Evolutionary conservation across 1,139 yeast species (phyloP), one percentile per base, ranked within the genome.

Genomic region (Magnusiomyces ingens): DNA sequence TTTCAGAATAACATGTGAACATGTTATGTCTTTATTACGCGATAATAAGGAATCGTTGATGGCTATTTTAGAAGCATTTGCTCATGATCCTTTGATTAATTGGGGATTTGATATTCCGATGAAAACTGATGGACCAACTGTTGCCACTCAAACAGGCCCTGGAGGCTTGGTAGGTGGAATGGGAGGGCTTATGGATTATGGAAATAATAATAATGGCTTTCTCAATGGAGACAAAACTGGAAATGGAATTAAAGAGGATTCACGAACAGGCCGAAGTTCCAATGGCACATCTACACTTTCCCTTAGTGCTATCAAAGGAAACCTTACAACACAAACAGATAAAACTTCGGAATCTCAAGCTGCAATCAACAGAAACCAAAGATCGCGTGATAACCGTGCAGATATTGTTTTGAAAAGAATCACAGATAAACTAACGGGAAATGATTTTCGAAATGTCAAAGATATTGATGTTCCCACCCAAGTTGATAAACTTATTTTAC

Each of bases 1-100:
- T 36, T 94, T 88, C 77, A 78, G 98, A 64, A 91, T 93, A 51
- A 91, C 99, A 0, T 89, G 97, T 70, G 99, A 93, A 65, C 93
- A 91, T 71, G 99, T 94, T 6, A 93, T 94, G 98, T 78, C 94
- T 58, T 94, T 94, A 2, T 74, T 94, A 57, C 77, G 99, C 58
- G 95, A 85, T 60, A 94, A 93, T 69, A 89, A 89, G 61, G 99
- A 94, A 67, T 93, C 99, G 0, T 77, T 94, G 64, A 88, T 94
- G 95, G 99, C 99, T 0, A 91, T 94, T 55, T 78, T 94, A 63
- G 99, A 94, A 71, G 99, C 99, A 0, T 94, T 94, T 76, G 99
- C 98, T 0, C 90, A 91, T 64, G 99, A 94, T 76, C 99, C 99
- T 1, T 80, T 94, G 71, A 94, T 94, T 64, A 91, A 91, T 64